Evolutionary conservation across 805 yeast genomes (phyloP).

Genomic region (Lipomyces chichibuensis): DNA sequence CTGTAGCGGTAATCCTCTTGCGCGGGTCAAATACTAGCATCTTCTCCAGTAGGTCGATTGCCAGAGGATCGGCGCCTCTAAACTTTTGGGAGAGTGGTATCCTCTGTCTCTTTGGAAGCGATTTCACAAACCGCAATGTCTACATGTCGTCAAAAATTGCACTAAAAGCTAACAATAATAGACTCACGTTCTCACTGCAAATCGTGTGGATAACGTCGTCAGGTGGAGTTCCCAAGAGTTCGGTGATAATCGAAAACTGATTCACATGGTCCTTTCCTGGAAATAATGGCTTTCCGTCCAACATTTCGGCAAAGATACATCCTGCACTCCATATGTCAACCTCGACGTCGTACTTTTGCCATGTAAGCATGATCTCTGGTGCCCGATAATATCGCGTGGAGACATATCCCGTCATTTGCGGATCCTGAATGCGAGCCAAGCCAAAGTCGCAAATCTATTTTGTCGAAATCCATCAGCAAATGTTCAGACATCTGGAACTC

Average conservation of each 20-base stretch:
- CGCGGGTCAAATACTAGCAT: constrained; percentile 96
- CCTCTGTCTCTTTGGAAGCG: constrained; percentile 92
- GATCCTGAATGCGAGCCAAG: constrained; percentile 94
- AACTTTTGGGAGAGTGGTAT: constrained; percentile 83
- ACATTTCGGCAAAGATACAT: constrained; percentile 96
- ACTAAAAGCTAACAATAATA: neutral
- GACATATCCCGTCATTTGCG: constrained; percentile 98
- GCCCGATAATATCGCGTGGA: constrained; percentile 95
- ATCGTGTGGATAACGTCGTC: constrained; percentile 94
- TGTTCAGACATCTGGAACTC: neutral
- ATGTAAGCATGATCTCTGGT: constrained; percentile 96
- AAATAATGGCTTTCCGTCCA: constrained; percentile 93
- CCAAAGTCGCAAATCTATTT: constrained; percentile 82
- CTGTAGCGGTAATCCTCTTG: constrained; percentile 89
- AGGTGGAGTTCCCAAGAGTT: constrained; percentile 94
- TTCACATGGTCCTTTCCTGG: constrained; percentile 99
- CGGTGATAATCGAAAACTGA: constrained; percentile 96
- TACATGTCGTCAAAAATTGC: neutral
- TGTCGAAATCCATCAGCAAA: neutral
- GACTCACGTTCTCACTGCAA: constrained; percentile 73
- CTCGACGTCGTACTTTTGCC: constrained; percentile 97
- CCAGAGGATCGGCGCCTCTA: constrained; percentile 68
- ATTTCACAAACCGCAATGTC: constrained; percentile 88
- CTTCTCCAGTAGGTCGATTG: constrained; percentile 81
- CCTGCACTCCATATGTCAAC: constrained; percentile 97